These are phyloP conservation scores for Coprinopsis marcescibilis DNA, from an alignment of 768 basidiomycete genomes.

Conservation along the genomic window DNA sequence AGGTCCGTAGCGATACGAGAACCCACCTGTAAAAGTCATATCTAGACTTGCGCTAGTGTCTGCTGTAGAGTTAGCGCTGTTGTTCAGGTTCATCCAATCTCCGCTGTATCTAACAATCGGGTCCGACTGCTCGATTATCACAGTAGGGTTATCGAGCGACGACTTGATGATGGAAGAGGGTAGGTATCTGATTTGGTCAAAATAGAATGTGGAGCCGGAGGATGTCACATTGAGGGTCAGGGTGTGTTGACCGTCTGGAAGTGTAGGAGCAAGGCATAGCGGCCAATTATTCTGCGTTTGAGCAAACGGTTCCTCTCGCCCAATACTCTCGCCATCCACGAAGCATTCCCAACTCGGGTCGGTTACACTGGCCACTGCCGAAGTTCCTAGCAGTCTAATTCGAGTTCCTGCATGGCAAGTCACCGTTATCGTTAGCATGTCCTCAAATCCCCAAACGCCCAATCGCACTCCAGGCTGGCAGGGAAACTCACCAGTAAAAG, in stretches of 20 bases:
- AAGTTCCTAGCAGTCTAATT: conserved; percentile 1
- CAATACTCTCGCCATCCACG: background rate
- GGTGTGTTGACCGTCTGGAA: conserved; percentile 13
- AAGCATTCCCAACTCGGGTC: conserved; percentile 1
- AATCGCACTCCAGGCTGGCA: too few relatives aligned
- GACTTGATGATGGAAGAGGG: conserved; percentile 8
- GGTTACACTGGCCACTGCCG: background rate
- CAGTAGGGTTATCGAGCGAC: conserved; percentile 4
- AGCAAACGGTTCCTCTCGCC: background rate
- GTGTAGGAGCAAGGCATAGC: conserved; percentile 13
- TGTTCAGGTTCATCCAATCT: conserved; percentile 16
- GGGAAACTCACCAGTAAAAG: too few relatives aligned
- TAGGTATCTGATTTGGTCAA: conserved; percentile 17
- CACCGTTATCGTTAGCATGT: too few relatives aligned
- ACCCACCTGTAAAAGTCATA: conserved; percentile 21
- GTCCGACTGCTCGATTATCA: conserved; percentile 17
- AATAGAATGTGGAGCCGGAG: conserved; percentile 11
- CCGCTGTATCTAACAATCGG: conserved; percentile 15
- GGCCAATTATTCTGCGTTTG: conserved; percentile 13
- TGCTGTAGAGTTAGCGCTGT: conserved; percentile 13
- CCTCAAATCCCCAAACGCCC: too few relatives aligned
- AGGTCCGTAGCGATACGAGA: background rate
- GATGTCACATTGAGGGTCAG: conserved; percentile 15
- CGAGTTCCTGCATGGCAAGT: background rate
- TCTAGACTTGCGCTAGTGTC: conserved; percentile 14